Evolutionary conservation across 2,329 filamentous ascomycete genomes (phyloP).

Genomic region (Penicillium carneum): DNA sequence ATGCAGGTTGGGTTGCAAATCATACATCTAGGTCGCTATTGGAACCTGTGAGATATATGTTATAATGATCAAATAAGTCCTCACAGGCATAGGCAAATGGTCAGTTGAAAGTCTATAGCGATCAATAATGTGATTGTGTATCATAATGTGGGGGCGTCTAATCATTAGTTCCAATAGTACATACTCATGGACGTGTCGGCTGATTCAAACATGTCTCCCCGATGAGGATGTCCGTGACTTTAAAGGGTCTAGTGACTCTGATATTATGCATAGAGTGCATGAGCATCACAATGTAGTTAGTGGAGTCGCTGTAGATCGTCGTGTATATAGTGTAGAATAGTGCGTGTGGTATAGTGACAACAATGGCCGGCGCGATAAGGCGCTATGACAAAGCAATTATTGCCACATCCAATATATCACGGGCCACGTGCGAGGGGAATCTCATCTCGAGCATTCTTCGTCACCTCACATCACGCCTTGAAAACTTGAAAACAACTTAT

Average conservation of each 20-base stretch:
- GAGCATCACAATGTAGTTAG: conserved; percentile 1
- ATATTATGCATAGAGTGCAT: conserved; percentile 17
- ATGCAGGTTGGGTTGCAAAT: conserved; percentile 12
- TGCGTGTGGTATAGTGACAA: conserved; percentile 4
- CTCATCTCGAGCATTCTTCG: neutral
- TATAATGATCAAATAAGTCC: conserved; percentile 5
- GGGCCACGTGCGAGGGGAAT: conserved; percentile 3
- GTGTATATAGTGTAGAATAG: conserved; percentile 1
- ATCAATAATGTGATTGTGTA: neutral
- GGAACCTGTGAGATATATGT: conserved; percentile 11
- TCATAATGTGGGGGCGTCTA: neutral
- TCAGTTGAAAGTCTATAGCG: neutral
- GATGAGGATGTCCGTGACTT: neutral
- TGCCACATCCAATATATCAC: conserved; percentile 3
- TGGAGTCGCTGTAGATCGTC: neutral
- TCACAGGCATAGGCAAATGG: neutral
- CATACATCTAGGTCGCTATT: neutral
- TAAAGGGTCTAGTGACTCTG: neutral
- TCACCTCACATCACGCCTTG: neutral
- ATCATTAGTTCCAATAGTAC: neutral
- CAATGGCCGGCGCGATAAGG: no score
- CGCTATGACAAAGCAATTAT: neutral
- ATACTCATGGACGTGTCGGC: neutral
- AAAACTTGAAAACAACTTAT: conserved; percentile 7
- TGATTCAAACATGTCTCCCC: conserved; percentile 2